Evolutionary conservation across 2,329 filamentous ascomycete species (phyloP), one percentile per base, ranked within the genome.

Genomic region (Sarocladiaceae sp.): DNA sequence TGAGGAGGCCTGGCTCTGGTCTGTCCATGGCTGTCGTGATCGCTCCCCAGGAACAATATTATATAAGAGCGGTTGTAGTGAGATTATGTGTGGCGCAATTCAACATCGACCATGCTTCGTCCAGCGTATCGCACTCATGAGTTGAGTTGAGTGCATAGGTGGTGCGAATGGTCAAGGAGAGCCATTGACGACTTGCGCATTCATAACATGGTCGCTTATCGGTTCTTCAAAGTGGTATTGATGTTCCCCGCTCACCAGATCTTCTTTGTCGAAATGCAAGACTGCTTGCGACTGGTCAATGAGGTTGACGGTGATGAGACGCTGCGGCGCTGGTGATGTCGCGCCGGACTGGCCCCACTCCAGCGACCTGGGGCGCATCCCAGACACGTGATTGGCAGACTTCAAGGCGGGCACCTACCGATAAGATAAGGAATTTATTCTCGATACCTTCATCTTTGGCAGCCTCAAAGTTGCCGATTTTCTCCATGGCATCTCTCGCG

Each of bases 1-100:
- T 82, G 61, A 86, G 78, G 53, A 87, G 74, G 23, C 83, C 83
- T 11, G 79, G 78, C 58, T 83, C 80, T 2, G 79, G 78, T 44
- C 80, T 76, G 58, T 83, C 80, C 78, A 83, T 79, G 60, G 53
- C 36, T 47, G 23, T 20, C 4, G 26, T 18, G 4, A 8, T 10
- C 15, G 10, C 15, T n/a, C 7, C 5, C 25, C 23, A 29, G 17
- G 11, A 23, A 5, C 22, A n/a, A 29, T 3, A 4, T 40, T 23
- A 42, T 10, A 22, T 17, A 10, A 29, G 23, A 28, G 23, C 4
- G 18, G 15, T 17, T n/a, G n/a, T 4, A n/a, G 23, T 15, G 5
- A 10, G 11, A 28, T 5, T 22, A 4, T 13, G 22, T 10, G 37
- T 20, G 8, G 37, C 15, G 37, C n/a, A 40, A 23, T 6, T 40